phyloP scores from a whole-genome alignment of 495 filamentous ascomycete genomes.

The Hypoxylon crocopeplum region DNA sequence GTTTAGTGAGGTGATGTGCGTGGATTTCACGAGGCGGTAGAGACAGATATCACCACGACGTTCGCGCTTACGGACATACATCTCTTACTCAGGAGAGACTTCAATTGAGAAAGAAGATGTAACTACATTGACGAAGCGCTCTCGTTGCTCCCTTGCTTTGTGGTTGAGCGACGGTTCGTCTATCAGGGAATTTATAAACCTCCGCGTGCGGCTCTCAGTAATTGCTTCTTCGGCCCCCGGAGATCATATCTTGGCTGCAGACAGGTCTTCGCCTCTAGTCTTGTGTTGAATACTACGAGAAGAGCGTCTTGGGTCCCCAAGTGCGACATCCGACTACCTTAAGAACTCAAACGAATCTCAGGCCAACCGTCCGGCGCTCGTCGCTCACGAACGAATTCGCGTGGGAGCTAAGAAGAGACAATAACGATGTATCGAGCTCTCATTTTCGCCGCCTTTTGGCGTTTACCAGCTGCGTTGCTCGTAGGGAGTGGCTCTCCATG shows the following conservation, averaged over 20 bases:
- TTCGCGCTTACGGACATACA: constrained; percentile 28
- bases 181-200: constrained; percentile 21
- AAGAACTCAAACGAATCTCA: neutral
- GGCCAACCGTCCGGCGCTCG: neutral
- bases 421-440: constrained; percentile 12
- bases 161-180: constrained; percentile 5
- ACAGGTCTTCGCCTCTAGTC: constrained; percentile 2
- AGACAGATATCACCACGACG: constrained; percentile 30
- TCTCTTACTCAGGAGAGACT: neutral
- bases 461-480: constrained; percentile 42
- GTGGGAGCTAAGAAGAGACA: neutral
- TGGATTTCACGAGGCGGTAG: constrained; percentile 22
- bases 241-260: constrained; percentile 19
- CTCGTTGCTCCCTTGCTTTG: constrained; percentile 26
- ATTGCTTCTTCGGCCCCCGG: constrained; percentile 7
- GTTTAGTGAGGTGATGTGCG: constrained; percentile 33
- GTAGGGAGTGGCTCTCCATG: constrained; percentile 52
- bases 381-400: neutral
- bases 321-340: constrained; percentile 1
- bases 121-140: constrained; percentile 22
- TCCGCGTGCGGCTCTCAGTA: constrained; percentile 14
- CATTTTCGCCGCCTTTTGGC: constrained; percentile 32
- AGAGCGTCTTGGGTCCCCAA: too few relatives aligned
- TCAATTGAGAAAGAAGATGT: constrained; percentile 21
- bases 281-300: too few relatives aligned